These are phyloP conservation scores for Huiozyma sinensis DNA, from an alignment of 805 yeast species.

Conservation along the genomic window DNA sequence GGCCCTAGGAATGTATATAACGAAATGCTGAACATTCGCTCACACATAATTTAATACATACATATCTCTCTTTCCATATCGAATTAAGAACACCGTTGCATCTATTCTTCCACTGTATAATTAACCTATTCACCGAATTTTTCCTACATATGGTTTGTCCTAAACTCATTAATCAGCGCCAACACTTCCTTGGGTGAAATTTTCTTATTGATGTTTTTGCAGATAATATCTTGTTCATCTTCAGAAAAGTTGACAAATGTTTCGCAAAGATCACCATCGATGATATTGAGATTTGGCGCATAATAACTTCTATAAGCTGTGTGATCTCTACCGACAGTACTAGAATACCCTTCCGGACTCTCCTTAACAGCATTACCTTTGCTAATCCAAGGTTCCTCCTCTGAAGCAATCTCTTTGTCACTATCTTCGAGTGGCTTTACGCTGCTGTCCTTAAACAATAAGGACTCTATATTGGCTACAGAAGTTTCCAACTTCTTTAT, in stretches of 20 bases:
- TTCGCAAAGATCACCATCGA: conserved; percentile 87
- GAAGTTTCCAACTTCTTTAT: conserved; percentile 44
- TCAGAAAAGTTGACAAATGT: conserved; percentile 28
- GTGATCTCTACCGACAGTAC: conserved; percentile 58
- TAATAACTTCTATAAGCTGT: conserved; percentile 64
- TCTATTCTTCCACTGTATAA: background rate
- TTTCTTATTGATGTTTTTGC: conserved; percentile 27
- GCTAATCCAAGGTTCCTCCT: background rate
- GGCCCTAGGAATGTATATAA: background rate
- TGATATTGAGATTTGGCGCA: conserved; percentile 61
- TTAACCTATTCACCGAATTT: background rate
- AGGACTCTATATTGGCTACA: conserved; percentile 4
- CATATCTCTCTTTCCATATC: too few species aligned
- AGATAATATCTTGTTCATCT: conserved; percentile 15
- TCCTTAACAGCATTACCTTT: background rate
- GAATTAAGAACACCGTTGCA: background rate
- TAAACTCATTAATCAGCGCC: conserved; percentile 17
- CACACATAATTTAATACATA: too few species aligned
- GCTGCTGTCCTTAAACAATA: conserved; percentile 9
- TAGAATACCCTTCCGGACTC: conserved; percentile 19
- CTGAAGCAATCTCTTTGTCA: conserved; percentile 3
- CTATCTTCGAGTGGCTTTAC: background rate
- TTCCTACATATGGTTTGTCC: conserved; percentile 19
- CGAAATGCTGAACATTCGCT: too few species aligned
- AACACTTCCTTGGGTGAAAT: conserved; percentile 25